phyloP scores from a whole-genome alignment of 2,329 filamentous ascomycete genomes.

The Neonectria faginata region DNA sequence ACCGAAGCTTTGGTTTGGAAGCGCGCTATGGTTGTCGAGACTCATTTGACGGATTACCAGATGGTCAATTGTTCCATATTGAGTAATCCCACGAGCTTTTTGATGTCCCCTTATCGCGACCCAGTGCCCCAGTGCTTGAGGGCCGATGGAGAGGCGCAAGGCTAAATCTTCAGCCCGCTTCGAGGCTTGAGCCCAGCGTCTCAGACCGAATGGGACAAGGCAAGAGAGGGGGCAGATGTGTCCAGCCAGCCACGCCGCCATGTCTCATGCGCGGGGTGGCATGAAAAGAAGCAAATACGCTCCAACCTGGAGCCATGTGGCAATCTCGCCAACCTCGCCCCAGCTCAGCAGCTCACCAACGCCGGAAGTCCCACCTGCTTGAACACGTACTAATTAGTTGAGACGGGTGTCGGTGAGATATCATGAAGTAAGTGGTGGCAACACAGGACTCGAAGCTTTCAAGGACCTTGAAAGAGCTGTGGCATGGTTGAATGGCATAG shows the following conservation, averaged over 20 bases:
- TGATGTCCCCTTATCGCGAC: slow-evolving; percentile 24
- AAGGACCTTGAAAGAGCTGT: slow-evolving; percentile 2
- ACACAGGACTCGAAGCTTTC: neutral
- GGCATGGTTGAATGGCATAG: slow-evolving; percentile 8
- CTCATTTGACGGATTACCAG: slow-evolving; percentile 2
- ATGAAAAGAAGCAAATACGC: slow-evolving; percentile 31
- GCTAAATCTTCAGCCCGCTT: slow-evolving; percentile 33
- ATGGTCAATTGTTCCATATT: neutral
- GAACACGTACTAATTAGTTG: neutral
- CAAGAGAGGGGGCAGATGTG: slow-evolving; percentile 12
- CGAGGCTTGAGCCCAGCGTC: slow-evolving; percentile 30
- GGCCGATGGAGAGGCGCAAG: slow-evolving; percentile 28
- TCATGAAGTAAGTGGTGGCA: neutral
- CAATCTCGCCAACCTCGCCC: slow-evolving; percentile 23
- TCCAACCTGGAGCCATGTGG: slow-evolving; percentile 17
- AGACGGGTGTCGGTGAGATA: neutral
- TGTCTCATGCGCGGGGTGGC: slow-evolving; percentile 28
- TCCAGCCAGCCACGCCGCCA: slow-evolving; percentile 24
- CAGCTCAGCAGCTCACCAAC: slow-evolving; percentile 8
- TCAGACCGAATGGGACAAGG: slow-evolving; percentile 24
- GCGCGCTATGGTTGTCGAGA: slow-evolving; percentile 6
- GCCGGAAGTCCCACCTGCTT: neutral
- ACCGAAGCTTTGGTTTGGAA: slow-evolving; percentile 5
- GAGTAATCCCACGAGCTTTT: slow-evolving; percentile 24
- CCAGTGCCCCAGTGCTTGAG: slow-evolving; percentile 20